phyloP scores from a whole-genome alignment of 805 yeast species.

The Kodamaea laetipori region DNA sequence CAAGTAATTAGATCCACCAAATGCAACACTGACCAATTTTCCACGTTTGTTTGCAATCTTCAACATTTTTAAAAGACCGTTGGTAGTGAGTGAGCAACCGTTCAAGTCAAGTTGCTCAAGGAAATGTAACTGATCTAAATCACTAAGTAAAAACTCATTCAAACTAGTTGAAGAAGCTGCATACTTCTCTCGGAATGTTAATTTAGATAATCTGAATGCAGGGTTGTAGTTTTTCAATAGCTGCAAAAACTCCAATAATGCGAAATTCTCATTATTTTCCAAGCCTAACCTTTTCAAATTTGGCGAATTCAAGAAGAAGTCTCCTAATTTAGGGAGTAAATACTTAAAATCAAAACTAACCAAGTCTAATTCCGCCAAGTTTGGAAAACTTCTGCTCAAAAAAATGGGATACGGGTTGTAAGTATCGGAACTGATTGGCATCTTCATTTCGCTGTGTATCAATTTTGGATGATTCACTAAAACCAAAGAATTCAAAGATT shows the following conservation, averaged over 20 bases:
- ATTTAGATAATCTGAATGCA: slow-evolving; percentile 23
- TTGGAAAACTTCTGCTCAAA: slow-evolving; percentile 23
- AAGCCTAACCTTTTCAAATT: slow-evolving; percentile 26
- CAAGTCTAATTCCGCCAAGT: slow-evolving; percentile 27
- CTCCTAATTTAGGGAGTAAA: slow-evolving; percentile 29
- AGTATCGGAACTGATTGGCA: slow-evolving; percentile 18
- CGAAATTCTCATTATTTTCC: slow-evolving; percentile 36
- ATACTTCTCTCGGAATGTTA: slow-evolving; percentile 34
- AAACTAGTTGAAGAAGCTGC: slow-evolving; percentile 25
- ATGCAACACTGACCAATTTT: slow-evolving; percentile 5
- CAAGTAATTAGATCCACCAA: slow-evolving; percentile 17
- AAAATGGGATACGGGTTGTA: slow-evolving; percentile 30
- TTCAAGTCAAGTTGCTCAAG: slow-evolving; percentile 34
- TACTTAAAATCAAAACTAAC: slow-evolving; percentile 36
- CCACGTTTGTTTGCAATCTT: slow-evolving; percentile 10
- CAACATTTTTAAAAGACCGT: slow-evolving; percentile 17
- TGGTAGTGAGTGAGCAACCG: slow-evolving; percentile 16
- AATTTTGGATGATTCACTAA: slow-evolving; percentile 30
- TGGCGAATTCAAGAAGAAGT: slow-evolving; percentile 23
- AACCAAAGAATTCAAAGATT: no score
- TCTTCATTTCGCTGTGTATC: slow-evolving; percentile 14
- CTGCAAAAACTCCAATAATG: slow-evolving; percentile 30
- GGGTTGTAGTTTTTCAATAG: slow-evolving; percentile 33
- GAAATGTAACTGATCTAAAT: slow-evolving; percentile 25
- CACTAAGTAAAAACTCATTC: slow-evolving; percentile 26